These are phyloP conservation scores for Blattamonas nauphoetae DNA, from an alignment of 78 protist species.

Conservation along the genomic window DNA sequence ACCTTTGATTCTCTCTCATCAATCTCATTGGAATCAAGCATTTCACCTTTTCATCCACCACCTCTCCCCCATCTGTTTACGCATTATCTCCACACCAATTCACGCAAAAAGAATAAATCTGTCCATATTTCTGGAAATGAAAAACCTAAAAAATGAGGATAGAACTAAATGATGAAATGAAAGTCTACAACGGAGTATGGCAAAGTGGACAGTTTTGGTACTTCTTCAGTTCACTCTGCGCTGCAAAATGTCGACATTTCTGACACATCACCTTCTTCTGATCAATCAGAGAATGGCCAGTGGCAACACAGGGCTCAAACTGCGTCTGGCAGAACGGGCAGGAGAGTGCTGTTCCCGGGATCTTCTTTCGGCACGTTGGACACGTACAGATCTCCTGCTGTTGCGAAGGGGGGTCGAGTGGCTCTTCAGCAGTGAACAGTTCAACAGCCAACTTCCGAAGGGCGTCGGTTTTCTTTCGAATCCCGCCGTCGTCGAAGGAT, in stretches of 20 bases:
- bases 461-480: background rate
- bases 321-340: constrained; percentile 29
- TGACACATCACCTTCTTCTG: background rate
- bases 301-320: constrained; percentile 26
- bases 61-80: no score
- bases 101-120: no score
- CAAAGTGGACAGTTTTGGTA: background rate
- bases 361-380: background rate
- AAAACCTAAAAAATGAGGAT: no score
- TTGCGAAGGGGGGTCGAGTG: background rate
- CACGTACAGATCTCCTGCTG: background rate
- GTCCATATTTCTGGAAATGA: no score
- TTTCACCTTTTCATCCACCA: no score
- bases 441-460: background rate
- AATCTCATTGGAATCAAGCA: no score
- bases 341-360: background rate
- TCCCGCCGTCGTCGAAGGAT: background rate
- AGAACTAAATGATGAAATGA: no score
- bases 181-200: background rate
- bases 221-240: background rate
- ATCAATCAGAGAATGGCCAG: constrained; percentile 30
- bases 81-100: no score
- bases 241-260: background rate
- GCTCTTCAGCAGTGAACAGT: background rate
- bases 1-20: no score